phyloP scores from a whole-genome alignment of 2,329 filamentous ascomycete species.

The Phaeoacremonium minimum region DNA sequence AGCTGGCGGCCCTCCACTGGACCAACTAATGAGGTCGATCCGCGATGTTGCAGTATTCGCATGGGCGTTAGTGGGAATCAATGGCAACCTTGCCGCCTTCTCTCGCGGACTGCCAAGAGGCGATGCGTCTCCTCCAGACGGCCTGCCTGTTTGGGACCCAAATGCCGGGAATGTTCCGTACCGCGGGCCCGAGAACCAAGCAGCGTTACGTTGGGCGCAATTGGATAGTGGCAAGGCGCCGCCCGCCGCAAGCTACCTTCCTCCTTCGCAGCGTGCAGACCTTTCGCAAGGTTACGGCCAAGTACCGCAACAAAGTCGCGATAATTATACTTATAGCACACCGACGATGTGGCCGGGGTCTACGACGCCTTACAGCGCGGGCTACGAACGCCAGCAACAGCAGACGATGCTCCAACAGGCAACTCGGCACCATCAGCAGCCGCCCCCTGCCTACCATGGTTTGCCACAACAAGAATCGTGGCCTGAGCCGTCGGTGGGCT shows the following conservation, averaged over 20 bases:
- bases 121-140: slow-evolving; percentile 58
- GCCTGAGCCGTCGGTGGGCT: too few species aligned
- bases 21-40: slow-evolving; percentile 73
- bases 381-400: too few species aligned
- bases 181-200: slow-evolving; percentile 30
- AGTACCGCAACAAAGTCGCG: too few species aligned
- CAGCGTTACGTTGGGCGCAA: slow-evolving; percentile 18
- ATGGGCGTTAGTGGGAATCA: slow-evolving; percentile 78
- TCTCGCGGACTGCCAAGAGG: slow-evolving; percentile 57
- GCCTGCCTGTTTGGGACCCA: slow-evolving; percentile 57
- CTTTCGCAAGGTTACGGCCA: background rate
- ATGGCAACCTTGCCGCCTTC: slow-evolving; percentile 66
- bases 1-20: slow-evolving; percentile 48
- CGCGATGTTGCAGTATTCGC: slow-evolving; percentile 85
- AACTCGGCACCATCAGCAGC: too few species aligned
- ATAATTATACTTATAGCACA: too few species aligned
- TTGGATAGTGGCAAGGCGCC: slow-evolving; percentile 9
- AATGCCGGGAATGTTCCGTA: slow-evolving; percentile 24
- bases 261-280: background rate
- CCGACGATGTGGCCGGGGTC: too few species aligned
- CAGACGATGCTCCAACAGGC: too few species aligned
- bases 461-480: too few species aligned
- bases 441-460: too few species aligned
- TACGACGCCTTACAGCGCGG: too few species aligned
- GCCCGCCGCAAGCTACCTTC: background rate